Conservation (phyloP, 2,329 filamentous ascomycete species). For the Fusarium robinianum region DNA sequence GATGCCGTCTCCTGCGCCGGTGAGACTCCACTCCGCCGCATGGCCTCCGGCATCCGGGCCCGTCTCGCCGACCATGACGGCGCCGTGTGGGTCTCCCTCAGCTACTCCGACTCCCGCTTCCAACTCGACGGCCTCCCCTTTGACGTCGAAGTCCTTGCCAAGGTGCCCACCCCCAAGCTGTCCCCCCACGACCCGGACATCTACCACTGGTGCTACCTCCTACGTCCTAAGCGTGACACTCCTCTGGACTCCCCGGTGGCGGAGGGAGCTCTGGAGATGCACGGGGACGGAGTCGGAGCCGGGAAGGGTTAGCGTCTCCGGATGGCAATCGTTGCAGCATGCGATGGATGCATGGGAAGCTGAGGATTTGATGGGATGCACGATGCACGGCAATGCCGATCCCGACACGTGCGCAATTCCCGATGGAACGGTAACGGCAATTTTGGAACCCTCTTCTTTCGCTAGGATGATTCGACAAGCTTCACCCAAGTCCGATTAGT, state of each 20-base stretch:
- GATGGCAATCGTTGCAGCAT: no score
- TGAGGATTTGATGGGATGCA: conserved; percentile 1
- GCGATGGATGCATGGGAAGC: background rate
- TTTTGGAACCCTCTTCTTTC: no score
- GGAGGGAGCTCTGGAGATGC: no score
- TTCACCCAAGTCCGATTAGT: no score
- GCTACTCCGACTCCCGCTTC: conserved; percentile 51
- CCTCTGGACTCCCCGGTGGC: conserved; percentile 7
- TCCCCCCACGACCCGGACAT: conserved; percentile 51
- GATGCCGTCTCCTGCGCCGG: conserved; percentile 55
- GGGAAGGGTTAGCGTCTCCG: conserved; percentile 11
- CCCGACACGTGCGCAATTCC: conserved; percentile 2
- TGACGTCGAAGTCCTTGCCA: conserved; percentile 47
- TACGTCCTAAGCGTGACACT: conserved; percentile 40
- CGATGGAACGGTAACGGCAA: conserved; percentile 7
- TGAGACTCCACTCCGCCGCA: conserved; percentile 42
- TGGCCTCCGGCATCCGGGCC: conserved; percentile 44
- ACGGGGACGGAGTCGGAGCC: conserved; percentile 10
- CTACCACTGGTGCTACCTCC: conserved; percentile 51
- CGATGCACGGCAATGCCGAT: conserved; percentile 3
- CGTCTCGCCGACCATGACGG: conserved; percentile 43
- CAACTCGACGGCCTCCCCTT: conserved; percentile 46
- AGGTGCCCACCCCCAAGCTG: conserved; percentile 48
- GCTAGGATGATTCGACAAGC: no score
- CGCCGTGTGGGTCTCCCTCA: conserved; percentile 54